Evolutionary conservation across 1,284 basidiomycete species (phyloP), one percentile per base, ranked within the genome.

Genomic region (Ustilago tritici): DNA sequence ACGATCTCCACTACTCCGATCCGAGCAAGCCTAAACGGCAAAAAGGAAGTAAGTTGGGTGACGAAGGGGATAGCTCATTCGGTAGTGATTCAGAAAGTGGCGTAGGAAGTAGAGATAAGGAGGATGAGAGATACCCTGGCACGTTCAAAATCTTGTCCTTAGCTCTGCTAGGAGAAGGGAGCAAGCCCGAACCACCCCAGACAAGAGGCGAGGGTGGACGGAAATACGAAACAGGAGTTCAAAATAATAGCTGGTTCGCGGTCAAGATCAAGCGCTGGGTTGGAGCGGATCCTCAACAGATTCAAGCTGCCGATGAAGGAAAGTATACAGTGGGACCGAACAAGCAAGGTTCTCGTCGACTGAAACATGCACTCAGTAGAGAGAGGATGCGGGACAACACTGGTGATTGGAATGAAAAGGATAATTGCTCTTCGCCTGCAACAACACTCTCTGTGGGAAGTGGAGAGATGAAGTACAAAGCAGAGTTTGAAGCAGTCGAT

Each of bases 191-290:
- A 28, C 56, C 62, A 9, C 78, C 75, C 1, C 36, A 66, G 10
- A 73, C 66, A 2, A 34, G 78, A 10, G 57, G 56, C 2, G 62
- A 60, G 34, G 61, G 65, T 0, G 70, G 63, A 3, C 61, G 67
- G 35, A 73, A 70, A 55, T 78, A 77, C 23, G 75, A 77, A 17
- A 55, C 41, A 15, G 56, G 46, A 0, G 62, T 77, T 1, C 64
- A 79, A 50, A 64, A 61, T 41, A 79, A 70, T 49, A 56, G 55
- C 11, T 72, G 75, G 70, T 43, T 76, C 11, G 61, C 60, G 32
- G 63, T 66, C 46, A 64, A 67, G 43, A 14, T 77, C 4, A 61
- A 64, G n/a, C 41, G 74, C 3, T 71, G 65, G 65, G 56, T 76
- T 17, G 73, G 68, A 6, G 46, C 28, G 34, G 61, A 67, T 23